Conservation (phyloP, 1,139 yeast genomes). For the Sugiyamaella pinicola region DNA sequence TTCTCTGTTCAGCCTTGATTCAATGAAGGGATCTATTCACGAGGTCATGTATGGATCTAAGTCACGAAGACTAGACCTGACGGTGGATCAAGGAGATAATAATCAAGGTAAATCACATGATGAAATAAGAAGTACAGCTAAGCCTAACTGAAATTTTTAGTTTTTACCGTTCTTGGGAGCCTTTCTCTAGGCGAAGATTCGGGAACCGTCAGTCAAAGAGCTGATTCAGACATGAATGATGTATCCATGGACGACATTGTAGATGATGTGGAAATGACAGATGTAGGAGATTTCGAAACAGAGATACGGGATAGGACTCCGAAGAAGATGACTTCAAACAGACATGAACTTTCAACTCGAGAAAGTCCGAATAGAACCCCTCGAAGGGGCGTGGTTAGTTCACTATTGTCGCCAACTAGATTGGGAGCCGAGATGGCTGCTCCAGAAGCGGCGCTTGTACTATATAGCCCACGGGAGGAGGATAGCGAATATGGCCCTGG, state of each 20-base stretch:
- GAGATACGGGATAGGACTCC: constrained; percentile 14
- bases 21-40: constrained; percentile 21
- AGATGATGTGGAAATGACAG: constrained; percentile 20
- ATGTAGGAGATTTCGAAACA: constrained; percentile 16
- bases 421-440: constrained; percentile 35
- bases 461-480: neutral
- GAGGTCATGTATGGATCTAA: constrained; percentile 5
- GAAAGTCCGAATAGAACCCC: constrained; percentile 17
- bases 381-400: constrained; percentile 13
- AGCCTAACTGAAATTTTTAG: neutral
- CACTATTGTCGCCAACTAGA: constrained; percentile 30
- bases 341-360: neutral
- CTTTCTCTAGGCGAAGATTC: constrained; percentile 1
- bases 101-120: neutral
- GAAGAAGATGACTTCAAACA: constrained; percentile 1
- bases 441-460: constrained; percentile 10
- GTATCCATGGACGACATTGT: constrained; percentile 17
- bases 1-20: constrained; percentile 20
- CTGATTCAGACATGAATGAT: constrained; percentile 4
- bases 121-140: too few species aligned
- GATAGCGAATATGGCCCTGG: neutral
- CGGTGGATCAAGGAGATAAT: neutral
- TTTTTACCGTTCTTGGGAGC: constrained; percentile 5
- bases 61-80: neutral
- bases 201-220: neutral